Evolutionary conservation across 2,329 filamentous ascomycete species (phyloP).

Genomic region (Aspergillus sp.): DNA sequence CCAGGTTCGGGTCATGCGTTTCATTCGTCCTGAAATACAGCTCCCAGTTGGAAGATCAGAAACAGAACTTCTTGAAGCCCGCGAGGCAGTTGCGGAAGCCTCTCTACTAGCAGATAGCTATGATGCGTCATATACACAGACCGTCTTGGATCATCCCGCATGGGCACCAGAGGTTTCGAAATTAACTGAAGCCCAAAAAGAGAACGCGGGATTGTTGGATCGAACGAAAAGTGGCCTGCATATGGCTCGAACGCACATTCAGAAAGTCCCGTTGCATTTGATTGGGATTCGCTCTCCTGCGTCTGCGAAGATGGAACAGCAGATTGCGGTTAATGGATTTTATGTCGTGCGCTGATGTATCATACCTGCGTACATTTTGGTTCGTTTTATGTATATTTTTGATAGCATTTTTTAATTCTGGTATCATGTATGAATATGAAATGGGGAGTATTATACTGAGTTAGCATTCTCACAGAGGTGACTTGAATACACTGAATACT

Average conservation of each 20-base stretch:
- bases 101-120: conserved; percentile 30
- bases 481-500: too few species aligned
- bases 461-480: too few species aligned
- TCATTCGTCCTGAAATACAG: conserved; percentile 36
- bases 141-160: conserved; percentile 29
- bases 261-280: conserved; percentile 52
- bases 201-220: conserved; percentile 33
- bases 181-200: conserved; percentile 5
- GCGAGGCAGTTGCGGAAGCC: conserved; percentile 29
- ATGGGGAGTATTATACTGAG: too few species aligned
- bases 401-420: too few species aligned
- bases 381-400: too few species aligned
- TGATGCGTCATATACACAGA: conserved; percentile 31
- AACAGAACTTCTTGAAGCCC: conserved; percentile 25
- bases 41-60: conserved; percentile 9
- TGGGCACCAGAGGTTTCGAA: conserved; percentile 29
- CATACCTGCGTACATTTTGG: too few species aligned
- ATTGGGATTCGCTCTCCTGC: conserved; percentile 48
- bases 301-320: conserved; percentile 41
- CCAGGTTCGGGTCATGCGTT: conserved; percentile 53
- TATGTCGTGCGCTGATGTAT: conserved; percentile 26
- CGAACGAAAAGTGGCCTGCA: conserved; percentile 42
- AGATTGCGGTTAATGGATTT: conserved; percentile 29
- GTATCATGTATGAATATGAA: too few species aligned
- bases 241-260: conserved; percentile 43